Conservation (phyloP, 345 rosid species). For the Dovyalis caffra region DNA sequence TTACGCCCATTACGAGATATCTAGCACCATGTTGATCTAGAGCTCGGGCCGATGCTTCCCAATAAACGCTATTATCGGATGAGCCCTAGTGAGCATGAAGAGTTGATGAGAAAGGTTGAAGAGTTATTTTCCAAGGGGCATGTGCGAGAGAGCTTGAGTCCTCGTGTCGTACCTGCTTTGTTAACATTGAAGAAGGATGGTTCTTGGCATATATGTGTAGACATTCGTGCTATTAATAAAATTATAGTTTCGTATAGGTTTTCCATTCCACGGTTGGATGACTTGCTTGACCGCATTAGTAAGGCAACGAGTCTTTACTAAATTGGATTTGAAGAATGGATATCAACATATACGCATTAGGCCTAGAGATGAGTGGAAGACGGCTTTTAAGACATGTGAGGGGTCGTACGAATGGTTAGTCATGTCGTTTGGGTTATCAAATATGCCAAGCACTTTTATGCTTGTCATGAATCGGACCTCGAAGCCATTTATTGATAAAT, state of each 20-base stretch:
- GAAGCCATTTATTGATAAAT: neutral
- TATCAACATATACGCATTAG: neutral
- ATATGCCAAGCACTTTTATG: neutral
- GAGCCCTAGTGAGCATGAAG: neutral
- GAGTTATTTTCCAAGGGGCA: conserved; percentile 5
- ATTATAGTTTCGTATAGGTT: neutral
- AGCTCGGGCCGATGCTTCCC: neutral
- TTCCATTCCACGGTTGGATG: neutral
- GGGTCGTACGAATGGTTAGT: neutral
- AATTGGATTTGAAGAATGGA: neutral
- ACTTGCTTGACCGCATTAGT: neutral
- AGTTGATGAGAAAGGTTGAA: neutral
- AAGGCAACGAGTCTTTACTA: neutral
- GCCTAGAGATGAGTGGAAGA: neutral
- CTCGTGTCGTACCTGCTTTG: no score
- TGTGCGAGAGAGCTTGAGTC: no score
- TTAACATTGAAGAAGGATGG: no score
- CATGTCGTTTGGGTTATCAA: neutral
- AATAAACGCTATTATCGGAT: neutral
- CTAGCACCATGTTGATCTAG: neutral
- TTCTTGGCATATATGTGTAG: no score
- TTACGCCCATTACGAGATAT: neutral
- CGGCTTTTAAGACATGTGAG: neutral
- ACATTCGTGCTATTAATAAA: neutral
- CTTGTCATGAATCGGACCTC: neutral